Evolutionary conservation across 805 yeast genomes (phyloP).

Genomic region (Saturnispora sekii): DNA sequence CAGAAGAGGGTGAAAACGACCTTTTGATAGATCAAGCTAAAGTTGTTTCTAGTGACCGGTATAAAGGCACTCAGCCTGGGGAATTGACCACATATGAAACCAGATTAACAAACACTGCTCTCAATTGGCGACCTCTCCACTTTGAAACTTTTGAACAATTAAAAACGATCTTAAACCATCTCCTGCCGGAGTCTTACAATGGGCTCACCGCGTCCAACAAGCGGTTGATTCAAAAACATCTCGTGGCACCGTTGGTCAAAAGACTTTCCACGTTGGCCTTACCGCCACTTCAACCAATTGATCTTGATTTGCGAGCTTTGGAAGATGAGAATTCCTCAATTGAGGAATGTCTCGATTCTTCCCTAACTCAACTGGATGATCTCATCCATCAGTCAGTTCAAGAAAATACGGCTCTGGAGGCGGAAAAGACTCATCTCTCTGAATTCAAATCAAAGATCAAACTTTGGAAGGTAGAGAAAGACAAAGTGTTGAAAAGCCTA

Average conservation of each 20-base stretch:
- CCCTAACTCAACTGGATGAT: constrained; percentile 20
- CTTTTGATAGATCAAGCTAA: not conserved
- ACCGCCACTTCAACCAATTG: constrained; percentile 20
- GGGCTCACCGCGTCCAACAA: not conserved
- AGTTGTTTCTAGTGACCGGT: not conserved
- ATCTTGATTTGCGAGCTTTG: constrained; percentile 21
- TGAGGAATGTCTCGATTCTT: constrained; percentile 20
- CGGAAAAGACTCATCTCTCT: constrained; percentile 16
- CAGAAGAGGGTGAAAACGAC: constrained; percentile 3
- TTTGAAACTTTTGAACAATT: constrained; percentile 4
- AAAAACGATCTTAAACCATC: constrained; percentile 6
- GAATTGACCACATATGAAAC: constrained; percentile 1
- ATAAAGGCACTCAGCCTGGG: not conserved
- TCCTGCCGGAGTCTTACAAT: constrained; percentile 6
- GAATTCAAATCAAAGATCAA: constrained; percentile 14
- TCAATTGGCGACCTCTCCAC: constrained; percentile 8
- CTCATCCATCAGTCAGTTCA: constrained; percentile 16
- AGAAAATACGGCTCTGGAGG: constrained; percentile 15
- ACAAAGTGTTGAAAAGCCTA: constrained; percentile 10
- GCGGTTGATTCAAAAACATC: constrained; percentile 10
- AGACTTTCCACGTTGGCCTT: constrained; percentile 17
- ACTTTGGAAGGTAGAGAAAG: constrained; percentile 12
- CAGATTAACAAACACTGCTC: constrained; percentile 6
- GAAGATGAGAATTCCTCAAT: constrained; percentile 17
- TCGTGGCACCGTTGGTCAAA: constrained; percentile 18